These are phyloP conservation scores for Chlorella ohadii DNA, from an alignment of 139 green algal species.

Conservation along the genomic window DNA sequence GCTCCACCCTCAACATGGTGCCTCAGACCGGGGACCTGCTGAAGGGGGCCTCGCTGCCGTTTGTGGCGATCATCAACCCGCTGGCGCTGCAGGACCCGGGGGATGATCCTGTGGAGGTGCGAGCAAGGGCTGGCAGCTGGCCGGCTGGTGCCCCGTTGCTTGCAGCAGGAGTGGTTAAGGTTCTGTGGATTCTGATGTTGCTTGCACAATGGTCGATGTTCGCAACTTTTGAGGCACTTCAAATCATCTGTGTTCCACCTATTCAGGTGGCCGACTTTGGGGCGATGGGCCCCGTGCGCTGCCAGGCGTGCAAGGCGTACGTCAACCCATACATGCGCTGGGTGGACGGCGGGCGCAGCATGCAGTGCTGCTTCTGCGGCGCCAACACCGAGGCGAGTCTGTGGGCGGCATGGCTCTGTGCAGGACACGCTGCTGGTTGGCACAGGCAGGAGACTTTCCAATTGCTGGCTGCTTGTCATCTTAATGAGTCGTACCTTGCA, in stretches of 20 bases:
- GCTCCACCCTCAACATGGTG: conserved; percentile 83
- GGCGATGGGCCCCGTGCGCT: conserved; percentile 79
- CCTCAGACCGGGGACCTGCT: conserved; percentile 81
- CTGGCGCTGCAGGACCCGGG: conserved; percentile 78
- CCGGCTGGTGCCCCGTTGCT: too few species aligned
- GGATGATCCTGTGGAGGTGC: conserved; percentile 81
- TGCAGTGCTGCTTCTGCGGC: conserved; percentile 85
- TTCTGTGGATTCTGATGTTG: too few species aligned
- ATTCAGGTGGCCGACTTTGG: conserved; percentile 76
- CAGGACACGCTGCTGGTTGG: too few species aligned
- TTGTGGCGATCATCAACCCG: conserved; percentile 85
- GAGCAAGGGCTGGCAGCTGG: neutral
- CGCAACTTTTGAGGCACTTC: too few species aligned
- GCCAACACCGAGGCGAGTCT: neutral
- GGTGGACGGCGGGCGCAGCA: conserved; percentile 56
- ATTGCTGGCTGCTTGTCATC: too few species aligned
- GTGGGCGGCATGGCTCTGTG: neutral
- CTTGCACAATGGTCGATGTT: too few species aligned
- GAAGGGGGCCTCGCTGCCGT: conserved; percentile 77
- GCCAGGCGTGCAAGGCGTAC: conserved; percentile 89
- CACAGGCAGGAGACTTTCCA: too few species aligned
- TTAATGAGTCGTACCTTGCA: too few species aligned
- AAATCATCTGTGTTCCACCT: too few species aligned
- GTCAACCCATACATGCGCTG: conserved; percentile 91
- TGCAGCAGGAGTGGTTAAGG: too few species aligned